phyloP scores from a whole-genome alignment of 768 basidiomycete species.

The Mycena kentingensis region DNA sequence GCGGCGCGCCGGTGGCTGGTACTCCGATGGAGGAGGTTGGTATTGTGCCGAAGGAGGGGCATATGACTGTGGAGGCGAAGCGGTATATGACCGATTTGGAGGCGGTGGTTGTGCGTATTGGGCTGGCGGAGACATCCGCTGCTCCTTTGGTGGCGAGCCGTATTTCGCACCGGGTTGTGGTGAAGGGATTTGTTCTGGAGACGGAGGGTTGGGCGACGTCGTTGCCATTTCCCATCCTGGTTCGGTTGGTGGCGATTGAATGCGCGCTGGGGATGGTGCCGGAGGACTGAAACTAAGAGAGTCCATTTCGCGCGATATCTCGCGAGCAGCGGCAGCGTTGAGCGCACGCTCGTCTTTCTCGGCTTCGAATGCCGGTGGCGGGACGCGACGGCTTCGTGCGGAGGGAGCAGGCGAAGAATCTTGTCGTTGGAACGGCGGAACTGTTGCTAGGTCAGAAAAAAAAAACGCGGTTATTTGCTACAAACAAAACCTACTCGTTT shows the following conservation, averaged over 20 bases:
- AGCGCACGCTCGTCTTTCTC: constrained; percentile 56
- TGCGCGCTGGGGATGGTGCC: constrained; percentile 6
- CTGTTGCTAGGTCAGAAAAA: not conserved
- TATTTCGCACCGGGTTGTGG: constrained; percentile 2
- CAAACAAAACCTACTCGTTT: constrained; percentile 12
- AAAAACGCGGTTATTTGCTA: not conserved
- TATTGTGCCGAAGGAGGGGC: not conserved
- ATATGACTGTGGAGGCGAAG: constrained; percentile 11
- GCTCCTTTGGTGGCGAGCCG: constrained; percentile 1
- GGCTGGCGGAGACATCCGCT: not conserved
- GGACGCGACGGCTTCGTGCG: constrained; percentile 28
- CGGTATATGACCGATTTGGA: not conserved
- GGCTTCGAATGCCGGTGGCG: constrained; percentile 40
- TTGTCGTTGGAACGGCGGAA: constrained; percentile 12
- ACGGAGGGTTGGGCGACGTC: constrained; percentile 21
- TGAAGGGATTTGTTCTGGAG: constrained; percentile 4
- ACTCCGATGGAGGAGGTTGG: too few species aligned
- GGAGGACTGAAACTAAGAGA: constrained; percentile 44
- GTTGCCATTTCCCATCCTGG: constrained; percentile 10
- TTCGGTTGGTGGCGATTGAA: not conserved
- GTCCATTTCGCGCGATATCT: constrained; percentile 66
- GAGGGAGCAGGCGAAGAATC: constrained; percentile 2
- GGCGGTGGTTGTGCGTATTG: not conserved
- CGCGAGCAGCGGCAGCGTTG: constrained; percentile 68
- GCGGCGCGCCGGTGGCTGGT: constrained; percentile 6